Evolutionary conservation across 345 rosid species (phyloP).

Genomic region (Gossypioides kirkii): DNA sequence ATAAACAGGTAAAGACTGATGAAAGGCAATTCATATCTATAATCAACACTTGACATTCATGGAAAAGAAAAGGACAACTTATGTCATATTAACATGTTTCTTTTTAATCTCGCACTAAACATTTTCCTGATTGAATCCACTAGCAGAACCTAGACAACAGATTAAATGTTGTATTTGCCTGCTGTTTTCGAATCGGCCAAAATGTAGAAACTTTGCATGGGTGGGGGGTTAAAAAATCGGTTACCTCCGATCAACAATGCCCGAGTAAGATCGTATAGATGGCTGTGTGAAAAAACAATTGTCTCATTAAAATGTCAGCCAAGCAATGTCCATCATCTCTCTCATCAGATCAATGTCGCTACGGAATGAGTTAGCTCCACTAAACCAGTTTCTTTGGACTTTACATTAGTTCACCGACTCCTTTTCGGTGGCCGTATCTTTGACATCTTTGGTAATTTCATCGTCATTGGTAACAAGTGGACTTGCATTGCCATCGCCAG

Average conservation of each 20-base stretch:
- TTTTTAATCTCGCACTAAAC: constrained; percentile 2
- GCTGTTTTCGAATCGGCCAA: background rate
- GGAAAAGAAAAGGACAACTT: constrained; percentile 1
- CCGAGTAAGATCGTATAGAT: constrained; percentile 7
- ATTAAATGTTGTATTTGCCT: constrained; percentile 15
- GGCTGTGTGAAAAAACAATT: constrained; percentile 2
- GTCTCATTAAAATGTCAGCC: constrained; percentile 4
- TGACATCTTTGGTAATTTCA: constrained; percentile 17
- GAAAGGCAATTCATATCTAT: background rate
- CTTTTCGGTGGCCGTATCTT: constrained; percentile 4
- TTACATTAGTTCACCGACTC: constrained; percentile 20
- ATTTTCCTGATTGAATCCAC: constrained; percentile 7
- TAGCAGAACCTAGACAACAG: constrained; percentile 17
- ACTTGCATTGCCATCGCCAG: constrained; percentile 16
- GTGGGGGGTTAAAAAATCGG: constrained; percentile 14
- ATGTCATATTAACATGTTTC: constrained; percentile 15
- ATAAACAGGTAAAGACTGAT: too few relatives aligned
- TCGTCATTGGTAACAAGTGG: constrained; percentile 15
- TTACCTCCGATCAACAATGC: constrained; percentile 8
- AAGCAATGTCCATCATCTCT: background rate
- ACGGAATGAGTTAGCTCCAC: constrained; percentile 15
- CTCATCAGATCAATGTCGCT: constrained; percentile 1
- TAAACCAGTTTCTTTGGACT: constrained; percentile 8
- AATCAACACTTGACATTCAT: background rate
- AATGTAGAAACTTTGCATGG: background rate